Percentiles rank a stretch among this genome's conserved stretches.
Conservation (phyloP, 495 filamentous ascomycete genomes). For the Cryomyces antarcticus region DNA sequence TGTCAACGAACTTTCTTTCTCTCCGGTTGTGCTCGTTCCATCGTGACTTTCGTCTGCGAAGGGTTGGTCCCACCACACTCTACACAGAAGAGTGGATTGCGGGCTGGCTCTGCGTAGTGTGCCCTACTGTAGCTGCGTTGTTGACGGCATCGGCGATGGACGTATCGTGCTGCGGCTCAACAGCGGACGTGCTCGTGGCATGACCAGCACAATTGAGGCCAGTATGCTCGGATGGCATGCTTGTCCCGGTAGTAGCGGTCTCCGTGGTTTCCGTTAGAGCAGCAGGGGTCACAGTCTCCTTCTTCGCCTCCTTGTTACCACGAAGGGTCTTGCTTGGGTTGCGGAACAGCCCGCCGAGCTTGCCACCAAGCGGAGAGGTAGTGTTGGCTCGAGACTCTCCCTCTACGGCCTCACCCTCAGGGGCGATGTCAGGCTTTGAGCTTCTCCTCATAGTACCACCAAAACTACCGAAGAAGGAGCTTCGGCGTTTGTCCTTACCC, state of each 20-base stretch:
- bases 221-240: background rate
- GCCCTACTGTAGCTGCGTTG: too few relatives aligned
- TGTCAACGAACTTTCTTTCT: too few relatives aligned
- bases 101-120: too few relatives aligned
- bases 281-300: slow-evolving; percentile 16
- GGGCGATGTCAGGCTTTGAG: slow-evolving; percentile 7
- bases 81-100: too few relatives aligned
- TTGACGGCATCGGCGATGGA: background rate
- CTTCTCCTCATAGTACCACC: slow-evolving; percentile 5
- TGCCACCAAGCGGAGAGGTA: background rate
- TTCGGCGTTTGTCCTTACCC: slow-evolving; percentile 4
- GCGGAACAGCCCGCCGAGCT: slow-evolving; percentile 11
- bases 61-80: too few relatives aligned
- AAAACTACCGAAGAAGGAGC: slow-evolving; percentile 15
- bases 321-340: slow-evolving; percentile 16
- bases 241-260: background rate
- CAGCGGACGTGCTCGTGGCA: slow-evolving; percentile 6
- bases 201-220: background rate
- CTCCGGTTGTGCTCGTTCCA: too few relatives aligned
- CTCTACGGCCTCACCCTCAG: slow-evolving; percentile 1
- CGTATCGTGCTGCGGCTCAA: background rate
- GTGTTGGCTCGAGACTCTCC: slow-evolving; percentile 1
- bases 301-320: slow-evolving; percentile 17
- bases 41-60: too few relatives aligned
- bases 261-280: slow-evolving; percentile 19